Evolutionary conservation across 2,329 filamentous ascomycete species (phyloP), one percentile per base, ranked within the genome.

Genomic region (Aschersonia sp.): DNA sequence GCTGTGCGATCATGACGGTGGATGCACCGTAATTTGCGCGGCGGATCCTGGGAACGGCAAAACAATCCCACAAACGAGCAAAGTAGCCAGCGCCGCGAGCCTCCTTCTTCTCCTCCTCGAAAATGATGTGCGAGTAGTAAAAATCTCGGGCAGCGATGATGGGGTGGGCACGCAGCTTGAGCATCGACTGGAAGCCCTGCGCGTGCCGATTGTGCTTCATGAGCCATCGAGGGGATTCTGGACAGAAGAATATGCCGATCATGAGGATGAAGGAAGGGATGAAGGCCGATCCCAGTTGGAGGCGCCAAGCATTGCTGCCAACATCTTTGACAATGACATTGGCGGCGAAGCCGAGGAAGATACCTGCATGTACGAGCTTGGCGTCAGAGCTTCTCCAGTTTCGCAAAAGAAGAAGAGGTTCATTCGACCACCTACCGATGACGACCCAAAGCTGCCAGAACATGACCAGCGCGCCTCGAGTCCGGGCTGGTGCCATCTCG

Each of bases 391-490:
- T 7, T 12, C 12, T 40, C 30, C 44, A 20, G 4, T 31, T 40
- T 2, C 5, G 30, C 9, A n/a, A 30, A 29, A 44, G 4, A 2
- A 30, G 31, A 45, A 40, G 28, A 32, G 29, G 30, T 38, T 4
- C 35, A 38, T 9, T 38, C 12, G 35, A 38, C 35, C 10, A 20
- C 54, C 47, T 43, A 56, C 48, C 56, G 4, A 48, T 45, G 29
- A 55, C 59, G 44, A 63, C 59, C 58, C 61, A 65, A 6, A 65
- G 56, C 51, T 64, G 73, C 84, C 85, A 91, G 53, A 80, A 82
- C 84, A 91, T 89, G 54, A 89, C 84, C 3, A 91, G 69, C 9
- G 81, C 84, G 52, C 84, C 82, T 53, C 83, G 75, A 46, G 85
- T 78, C 1, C 69, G 59, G 1, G 82, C 77, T 0, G 84, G 83